phyloP scores from a whole-genome alignment of 768 basidiomycete genomes.

The Lactifluus volemus region DNA sequence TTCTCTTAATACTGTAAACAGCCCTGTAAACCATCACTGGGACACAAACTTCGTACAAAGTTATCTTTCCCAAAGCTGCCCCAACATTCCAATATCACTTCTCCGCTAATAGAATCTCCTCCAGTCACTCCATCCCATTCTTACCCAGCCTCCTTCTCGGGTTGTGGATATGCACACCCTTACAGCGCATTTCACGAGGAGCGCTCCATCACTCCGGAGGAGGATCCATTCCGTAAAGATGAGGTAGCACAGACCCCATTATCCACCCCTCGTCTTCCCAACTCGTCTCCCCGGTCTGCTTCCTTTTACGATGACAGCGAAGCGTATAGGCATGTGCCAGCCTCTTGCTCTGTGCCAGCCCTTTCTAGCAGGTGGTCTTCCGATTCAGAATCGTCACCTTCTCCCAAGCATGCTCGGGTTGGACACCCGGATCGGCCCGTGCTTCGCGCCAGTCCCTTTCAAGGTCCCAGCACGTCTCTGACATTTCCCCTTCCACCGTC shows the following conservation, averaged over 20 bases:
- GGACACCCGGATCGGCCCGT: background rate
- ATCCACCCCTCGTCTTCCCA: background rate
- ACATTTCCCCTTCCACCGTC: slow-evolving; percentile 17
- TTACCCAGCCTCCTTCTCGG: background rate
- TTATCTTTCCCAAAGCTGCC: slow-evolving; percentile 3
- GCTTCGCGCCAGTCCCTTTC: background rate
- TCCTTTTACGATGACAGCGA: background rate
- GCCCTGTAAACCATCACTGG: background rate
- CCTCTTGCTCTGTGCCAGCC: slow-evolving; percentile 3
- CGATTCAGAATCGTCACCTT: slow-evolving; percentile 3
- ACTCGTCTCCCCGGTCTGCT: background rate
- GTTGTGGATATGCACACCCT: background rate
- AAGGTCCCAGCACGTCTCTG: slow-evolving; percentile 1
- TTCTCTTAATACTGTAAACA: background rate
- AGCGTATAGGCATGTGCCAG: background rate
- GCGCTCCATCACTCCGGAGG: slow-evolving; percentile 16
- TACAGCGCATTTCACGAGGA: background rate
- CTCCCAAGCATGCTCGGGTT: background rate
- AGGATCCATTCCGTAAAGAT: slow-evolving; percentile 19
- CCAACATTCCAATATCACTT: background rate
- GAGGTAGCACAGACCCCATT: background rate
- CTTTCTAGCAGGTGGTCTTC: slow-evolving; percentile 6
- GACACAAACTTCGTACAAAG: slow-evolving; percentile 8
- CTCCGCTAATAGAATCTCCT: background rate
- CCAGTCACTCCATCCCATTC: slow-evolving; percentile 4